A percentile compares a stretch with the other conserved stretches of the same genome.
These are phyloP conservation scores for Capsicum chinense DNA, from an alignment of 257 asterid species.

Conservation along the genomic window DNA sequence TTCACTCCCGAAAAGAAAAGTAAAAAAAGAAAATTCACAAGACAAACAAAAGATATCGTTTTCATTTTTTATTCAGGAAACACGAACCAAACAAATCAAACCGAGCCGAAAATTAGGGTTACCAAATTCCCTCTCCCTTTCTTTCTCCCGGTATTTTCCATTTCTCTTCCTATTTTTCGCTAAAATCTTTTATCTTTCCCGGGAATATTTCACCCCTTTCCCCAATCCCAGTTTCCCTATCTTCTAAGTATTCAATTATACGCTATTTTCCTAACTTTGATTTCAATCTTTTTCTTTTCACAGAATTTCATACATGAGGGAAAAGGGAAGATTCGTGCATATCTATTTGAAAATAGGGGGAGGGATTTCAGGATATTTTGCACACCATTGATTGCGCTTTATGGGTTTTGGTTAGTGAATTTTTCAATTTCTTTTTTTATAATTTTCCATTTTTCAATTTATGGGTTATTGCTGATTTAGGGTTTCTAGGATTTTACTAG, in stretches of 20 bases:
- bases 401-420: conserved; percentile 28
- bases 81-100: neutral
- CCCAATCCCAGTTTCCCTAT: neutral
- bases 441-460: neutral
- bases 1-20: neutral
- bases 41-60: neutral
- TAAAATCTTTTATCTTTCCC: neutral
- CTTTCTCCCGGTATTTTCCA: conserved; percentile 30
- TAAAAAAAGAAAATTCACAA: neutral
- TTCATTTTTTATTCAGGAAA: neutral
- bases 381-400: neutral
- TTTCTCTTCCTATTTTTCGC: neutral
- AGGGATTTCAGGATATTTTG: conserved; percentile 11
- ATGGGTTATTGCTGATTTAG: conserved; percentile 29
- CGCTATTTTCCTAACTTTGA: conserved; percentile 21
- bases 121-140: neutral
- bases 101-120: neutral
- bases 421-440: conserved; percentile 18
- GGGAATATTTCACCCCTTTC: neutral
- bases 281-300: conserved; percentile 4
- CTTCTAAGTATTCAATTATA: neutral
- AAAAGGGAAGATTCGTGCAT: conserved; percentile 31
- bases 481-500: conserved; percentile 37
- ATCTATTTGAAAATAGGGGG: conserved; percentile 13
- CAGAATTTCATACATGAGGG: conserved; percentile 35